A percentile compares a stretch with the other conserved stretches of the same genome.
Evolutionary conservation across 495 filamentous ascomycete species (phyloP).

Genomic region (Neurospora africana): DNA sequence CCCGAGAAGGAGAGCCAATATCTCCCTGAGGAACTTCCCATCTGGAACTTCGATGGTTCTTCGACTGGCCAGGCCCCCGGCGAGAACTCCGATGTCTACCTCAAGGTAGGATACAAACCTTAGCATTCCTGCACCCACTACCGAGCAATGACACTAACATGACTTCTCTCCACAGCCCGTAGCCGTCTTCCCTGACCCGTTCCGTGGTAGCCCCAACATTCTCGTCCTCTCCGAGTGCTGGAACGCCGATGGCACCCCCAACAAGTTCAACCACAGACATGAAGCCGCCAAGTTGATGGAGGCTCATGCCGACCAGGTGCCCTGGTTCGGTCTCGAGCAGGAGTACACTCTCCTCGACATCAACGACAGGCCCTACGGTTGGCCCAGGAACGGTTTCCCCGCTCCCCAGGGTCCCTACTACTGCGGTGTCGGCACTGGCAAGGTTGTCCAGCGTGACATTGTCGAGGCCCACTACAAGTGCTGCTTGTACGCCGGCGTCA

Average conservation of each 20-base stretch:
- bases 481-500: conserved; percentile 81
- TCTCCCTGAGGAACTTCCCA: conserved; percentile 71
- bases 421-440: conserved; percentile 95
- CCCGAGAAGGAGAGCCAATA: conserved; percentile 41
- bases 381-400: conserved; percentile 89
- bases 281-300: conserved; percentile 64
- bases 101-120: conserved; percentile 24
- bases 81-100: conserved; percentile 97
- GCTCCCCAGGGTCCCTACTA: conserved; percentile 95
- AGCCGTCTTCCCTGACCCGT: conserved; percentile 65
- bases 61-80: conserved; percentile 90
- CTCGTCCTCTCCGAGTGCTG: conserved; percentile 96
- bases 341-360: conserved; percentile 65
- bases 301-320: conserved; percentile 67
- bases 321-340: conserved; percentile 98
- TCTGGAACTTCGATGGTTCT: conserved; percentile 99
- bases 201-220: conserved; percentile 75
- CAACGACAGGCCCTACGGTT: conserved; percentile 83
- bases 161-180: conserved; percentile 47
- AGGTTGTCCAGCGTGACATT: conserved; percentile 96
- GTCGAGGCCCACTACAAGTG: conserved; percentile 98
- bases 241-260: conserved; percentile 91
- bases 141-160: background rate
- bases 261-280: conserved; percentile 94
- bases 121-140: background rate